Percentiles rank a stretch among this genome's conserved stretches.
Conservation (phyloP, 345 rosid species). For the Populus ilicifolia region DNA sequence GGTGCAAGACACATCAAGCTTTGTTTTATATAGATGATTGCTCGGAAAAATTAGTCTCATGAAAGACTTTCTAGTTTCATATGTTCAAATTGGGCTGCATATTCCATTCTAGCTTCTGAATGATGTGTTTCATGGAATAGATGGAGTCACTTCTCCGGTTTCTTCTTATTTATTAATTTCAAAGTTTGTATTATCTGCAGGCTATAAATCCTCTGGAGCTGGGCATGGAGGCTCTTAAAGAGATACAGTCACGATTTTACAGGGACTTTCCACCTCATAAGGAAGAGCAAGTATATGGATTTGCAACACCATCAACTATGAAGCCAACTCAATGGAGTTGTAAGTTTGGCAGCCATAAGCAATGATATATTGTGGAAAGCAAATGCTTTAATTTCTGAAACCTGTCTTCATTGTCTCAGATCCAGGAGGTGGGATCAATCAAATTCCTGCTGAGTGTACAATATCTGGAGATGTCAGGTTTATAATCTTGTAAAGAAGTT, state of each 20-base stretch:
- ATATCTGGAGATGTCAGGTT: constrained; percentile 93
- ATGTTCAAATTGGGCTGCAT: background rate
- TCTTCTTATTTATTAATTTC: background rate
- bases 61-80: background rate
- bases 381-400: constrained; percentile 17
- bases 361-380: constrained; percentile 9
- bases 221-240: constrained; percentile 83
- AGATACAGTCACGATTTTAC: constrained; percentile 75
- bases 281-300: constrained; percentile 72
- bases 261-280: constrained; percentile 85
- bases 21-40: background rate
- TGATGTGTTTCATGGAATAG: background rate
- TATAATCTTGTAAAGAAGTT: constrained; percentile 11
- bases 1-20: background rate
- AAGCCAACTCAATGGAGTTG: constrained; percentile 98
- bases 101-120: background rate
- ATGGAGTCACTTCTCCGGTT: background rate
- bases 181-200: constrained; percentile 35
- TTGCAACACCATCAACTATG: constrained; percentile 97
- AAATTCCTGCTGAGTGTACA: constrained; percentile 89
- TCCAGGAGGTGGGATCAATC: constrained; percentile 98
- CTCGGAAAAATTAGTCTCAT: background rate
- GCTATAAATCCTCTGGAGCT: constrained; percentile 92
- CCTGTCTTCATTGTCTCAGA: constrained; percentile 39
- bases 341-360: constrained; percentile 33